A percentile compares a stretch with the other conserved stretches of the same genome.
Evolutionary conservation across 495 filamentous ascomycete genomes (phyloP).

Genomic region (Aspergillus taichungensis): DNA sequence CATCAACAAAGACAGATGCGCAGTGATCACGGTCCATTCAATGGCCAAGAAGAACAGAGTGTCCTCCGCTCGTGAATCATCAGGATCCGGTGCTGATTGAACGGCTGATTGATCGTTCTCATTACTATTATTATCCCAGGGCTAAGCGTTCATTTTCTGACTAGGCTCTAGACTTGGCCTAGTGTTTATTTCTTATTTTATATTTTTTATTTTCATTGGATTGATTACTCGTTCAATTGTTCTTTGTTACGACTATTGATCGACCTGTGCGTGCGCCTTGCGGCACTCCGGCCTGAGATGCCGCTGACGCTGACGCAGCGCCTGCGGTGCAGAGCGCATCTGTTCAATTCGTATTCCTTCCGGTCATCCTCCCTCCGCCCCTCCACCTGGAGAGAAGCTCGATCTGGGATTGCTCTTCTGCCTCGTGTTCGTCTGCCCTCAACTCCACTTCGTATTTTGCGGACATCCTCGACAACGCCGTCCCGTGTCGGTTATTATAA

Average conservation of each 20-base stretch:
- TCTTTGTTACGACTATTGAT: background rate
- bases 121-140: too few species aligned
- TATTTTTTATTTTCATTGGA: background rate
- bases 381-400: slow-evolving; percentile 9
- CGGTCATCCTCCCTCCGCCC: slow-evolving; percentile 9
- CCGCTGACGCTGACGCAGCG: slow-evolving; percentile 42
- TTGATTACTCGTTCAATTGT: too few species aligned
- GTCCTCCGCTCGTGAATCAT: slow-evolving; percentile 1
- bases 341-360: slow-evolving; percentile 12
- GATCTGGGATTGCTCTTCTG: slow-evolving; percentile 7
- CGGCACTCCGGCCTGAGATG: slow-evolving; percentile 15
- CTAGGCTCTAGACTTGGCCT: too few species aligned
- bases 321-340: slow-evolving; percentile 39
- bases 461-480: slow-evolving; percentile 8
- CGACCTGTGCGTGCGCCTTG: background rate
- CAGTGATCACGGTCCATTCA: background rate
- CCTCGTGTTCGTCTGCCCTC: slow-evolving; percentile 3
- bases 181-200: background rate
- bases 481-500: slow-evolving; percentile 1
- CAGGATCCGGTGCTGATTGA: background rate
- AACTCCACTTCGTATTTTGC: slow-evolving; percentile 22
- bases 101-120: too few species aligned
- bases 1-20: too few species aligned
- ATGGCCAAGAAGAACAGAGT: slow-evolving; percentile 6
- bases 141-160: too few species aligned